Evolutionary conservation across 495 filamentous ascomycete genomes (phyloP).

Genomic region (Penicillium salamii): DNA sequence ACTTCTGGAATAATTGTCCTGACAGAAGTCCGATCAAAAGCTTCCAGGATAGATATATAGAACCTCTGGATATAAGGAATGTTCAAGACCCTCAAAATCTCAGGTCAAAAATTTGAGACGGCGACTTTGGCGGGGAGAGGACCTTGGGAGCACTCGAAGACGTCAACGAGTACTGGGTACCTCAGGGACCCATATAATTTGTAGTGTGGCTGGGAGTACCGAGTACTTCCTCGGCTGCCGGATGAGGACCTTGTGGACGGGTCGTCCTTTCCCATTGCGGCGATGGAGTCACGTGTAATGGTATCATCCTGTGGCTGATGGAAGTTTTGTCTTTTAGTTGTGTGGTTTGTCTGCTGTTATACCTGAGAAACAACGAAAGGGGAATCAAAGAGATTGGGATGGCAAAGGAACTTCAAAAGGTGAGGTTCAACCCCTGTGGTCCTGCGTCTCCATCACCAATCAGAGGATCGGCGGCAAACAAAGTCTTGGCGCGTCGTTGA

Average conservation of each 20-base stretch:
- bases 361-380: no score
- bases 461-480: conserved; percentile 8
- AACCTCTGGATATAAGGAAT: background rate
- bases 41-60: conserved; percentile 1
- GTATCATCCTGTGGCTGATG: background rate
- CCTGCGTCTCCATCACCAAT: conserved; percentile 10
- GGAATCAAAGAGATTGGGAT: no score
- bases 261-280: conserved; percentile 19
- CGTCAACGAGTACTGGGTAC: conserved; percentile 25
- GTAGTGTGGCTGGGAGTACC: conserved; percentile 7
- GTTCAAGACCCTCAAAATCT: conserved; percentile 7
- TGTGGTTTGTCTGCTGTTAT: no score
- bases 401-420: background rate
- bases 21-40: conserved; percentile 1
- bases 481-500: conserved; percentile 8
- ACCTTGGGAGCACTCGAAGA: conserved; percentile 27
- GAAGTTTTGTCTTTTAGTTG: no score
- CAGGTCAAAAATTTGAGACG: conserved; percentile 14
- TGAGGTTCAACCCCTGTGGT: background rate
- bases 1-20: conserved; percentile 8
- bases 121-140: conserved; percentile 17
- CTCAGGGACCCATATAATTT: background rate
- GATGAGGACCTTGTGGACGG: conserved; percentile 42
- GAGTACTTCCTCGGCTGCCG: conserved; percentile 8
- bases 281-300: conserved; percentile 20